These are phyloP conservation scores for Danielia reshetovae DNA, from an alignment of 805 yeast genomes.

Conservation along the genomic window DNA sequence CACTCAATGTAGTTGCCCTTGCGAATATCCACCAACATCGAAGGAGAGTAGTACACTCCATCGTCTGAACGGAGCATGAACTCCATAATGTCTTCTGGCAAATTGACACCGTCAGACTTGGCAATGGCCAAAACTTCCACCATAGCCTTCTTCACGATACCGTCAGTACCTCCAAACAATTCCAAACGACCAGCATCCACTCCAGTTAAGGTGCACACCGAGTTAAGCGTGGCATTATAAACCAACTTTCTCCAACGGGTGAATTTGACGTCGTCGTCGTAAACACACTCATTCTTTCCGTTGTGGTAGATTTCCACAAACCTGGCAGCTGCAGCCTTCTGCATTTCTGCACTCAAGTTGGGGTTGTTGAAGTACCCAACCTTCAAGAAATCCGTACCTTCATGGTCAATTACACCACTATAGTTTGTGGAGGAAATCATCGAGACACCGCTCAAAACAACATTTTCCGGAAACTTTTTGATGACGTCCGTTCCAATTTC, in stretches of 20 bases:
- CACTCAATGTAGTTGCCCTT: slow-evolving; percentile 37
- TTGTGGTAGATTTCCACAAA: slow-evolving; percentile 46
- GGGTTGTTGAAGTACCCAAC: slow-evolving; percentile 32
- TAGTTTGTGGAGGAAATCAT: slow-evolving; percentile 32
- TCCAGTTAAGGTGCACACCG: slow-evolving; percentile 55
- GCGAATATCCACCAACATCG: slow-evolving; percentile 37
- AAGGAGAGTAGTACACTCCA: slow-evolving; percentile 38
- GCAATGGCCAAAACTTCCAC: slow-evolving; percentile 20
- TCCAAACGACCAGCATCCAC: slow-evolving; percentile 53
- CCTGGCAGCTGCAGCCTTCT: slow-evolving; percentile 33
- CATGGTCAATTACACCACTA: slow-evolving; percentile 23
- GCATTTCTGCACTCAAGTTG: slow-evolving; percentile 25
- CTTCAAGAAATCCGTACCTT: slow-evolving; percentile 21
- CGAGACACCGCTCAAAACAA: slow-evolving; percentile 34
- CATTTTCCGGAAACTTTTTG: slow-evolving; percentile 27
- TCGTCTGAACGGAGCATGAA: slow-evolving; percentile 20
- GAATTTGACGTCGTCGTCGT: slow-evolving; percentile 44
- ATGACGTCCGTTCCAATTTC: slow-evolving; percentile 33
- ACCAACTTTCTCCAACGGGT: slow-evolving; percentile 65
- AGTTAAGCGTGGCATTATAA: slow-evolving; percentile 65
- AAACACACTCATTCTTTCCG: slow-evolving; percentile 36
- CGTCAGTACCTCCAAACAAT: slow-evolving; percentile 17
- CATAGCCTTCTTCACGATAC: slow-evolving; percentile 18
- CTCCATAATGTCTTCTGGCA: slow-evolving; percentile 18
- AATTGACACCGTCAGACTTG: slow-evolving; percentile 21